phyloP scores from a whole-genome alignment of 495 filamentous ascomycete species.

The Amphirosellinia nigrospora region DNA sequence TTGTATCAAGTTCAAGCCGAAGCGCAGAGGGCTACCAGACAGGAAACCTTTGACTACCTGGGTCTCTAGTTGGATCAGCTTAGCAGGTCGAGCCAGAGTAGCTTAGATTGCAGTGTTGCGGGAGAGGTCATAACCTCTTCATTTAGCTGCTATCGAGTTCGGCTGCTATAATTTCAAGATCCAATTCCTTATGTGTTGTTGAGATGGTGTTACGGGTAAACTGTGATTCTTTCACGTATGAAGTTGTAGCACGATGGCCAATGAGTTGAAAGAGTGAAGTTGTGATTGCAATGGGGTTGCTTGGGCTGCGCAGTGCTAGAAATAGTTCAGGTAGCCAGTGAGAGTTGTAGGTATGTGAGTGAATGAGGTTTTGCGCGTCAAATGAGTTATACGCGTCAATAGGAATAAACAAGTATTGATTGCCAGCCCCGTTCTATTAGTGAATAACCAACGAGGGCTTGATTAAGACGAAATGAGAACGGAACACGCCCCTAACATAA shows the following conservation, averaged over 20 bases:
- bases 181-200: background rate
- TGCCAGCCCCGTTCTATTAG: background rate
- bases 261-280: background rate
- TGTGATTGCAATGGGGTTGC: slow-evolving; percentile 12
- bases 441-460: background rate
- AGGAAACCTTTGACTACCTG: background rate
- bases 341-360: background rate
- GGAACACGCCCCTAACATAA: background rate
- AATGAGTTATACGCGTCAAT: background rate
- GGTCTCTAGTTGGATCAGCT: background rate
- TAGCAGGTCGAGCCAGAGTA: background rate
- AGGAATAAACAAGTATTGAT: background rate
- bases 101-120: background rate
- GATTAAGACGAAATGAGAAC: background rate
- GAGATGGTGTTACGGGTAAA: background rate
- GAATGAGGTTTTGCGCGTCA: no score
- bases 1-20: background rate
- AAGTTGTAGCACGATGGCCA: slow-evolving; percentile 7
- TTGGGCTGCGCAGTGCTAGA: background rate
- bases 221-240: background rate
- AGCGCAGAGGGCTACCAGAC: background rate
- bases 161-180: background rate
- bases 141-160: background rate
- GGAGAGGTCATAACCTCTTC: background rate
- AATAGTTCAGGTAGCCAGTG: background rate